Evolutionary conservation across 2,329 filamentous ascomycete species (phyloP).

Genomic region (Neobulgaria alba): DNA sequence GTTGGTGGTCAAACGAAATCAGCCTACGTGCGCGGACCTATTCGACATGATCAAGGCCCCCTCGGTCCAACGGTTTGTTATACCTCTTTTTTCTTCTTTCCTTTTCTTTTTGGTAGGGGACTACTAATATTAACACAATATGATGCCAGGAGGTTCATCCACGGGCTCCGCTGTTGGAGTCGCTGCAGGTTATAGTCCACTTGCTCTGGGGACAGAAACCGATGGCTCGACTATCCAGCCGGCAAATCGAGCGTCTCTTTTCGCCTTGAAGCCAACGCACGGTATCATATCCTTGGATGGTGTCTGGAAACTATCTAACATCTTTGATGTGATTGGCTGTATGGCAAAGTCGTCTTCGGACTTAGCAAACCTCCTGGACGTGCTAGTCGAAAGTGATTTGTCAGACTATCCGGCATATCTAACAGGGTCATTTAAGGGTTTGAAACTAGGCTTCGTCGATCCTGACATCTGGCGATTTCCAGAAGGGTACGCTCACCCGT

Average conservation of each 20-base stretch:
- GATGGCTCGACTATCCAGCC: conserved; percentile 2
- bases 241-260: background rate
- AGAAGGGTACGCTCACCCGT: too few species aligned
- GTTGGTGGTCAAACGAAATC: background rate
- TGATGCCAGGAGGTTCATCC: too few species aligned
- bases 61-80: too few species aligned
- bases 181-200: background rate
- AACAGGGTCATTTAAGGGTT: too few species aligned
- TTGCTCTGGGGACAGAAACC: background rate
- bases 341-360: background rate
- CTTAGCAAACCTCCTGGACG: background rate
- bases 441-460: too few species aligned
- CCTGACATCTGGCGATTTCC: too few species aligned
- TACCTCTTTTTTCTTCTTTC: too few species aligned
- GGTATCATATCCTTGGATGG: background rate
- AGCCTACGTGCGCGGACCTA: background rate
- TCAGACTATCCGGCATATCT: too few species aligned
- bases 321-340: background rate
- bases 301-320: background rate
- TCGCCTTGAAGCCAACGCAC: background rate
- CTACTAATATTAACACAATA: too few species aligned
- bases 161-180: background rate
- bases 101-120: too few species aligned
- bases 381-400: background rate
- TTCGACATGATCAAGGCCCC: too few species aligned